phyloP scores from a whole-genome alignment of 768 basidiomycete genomes.

The Pulveroboletus sp. region DNA sequence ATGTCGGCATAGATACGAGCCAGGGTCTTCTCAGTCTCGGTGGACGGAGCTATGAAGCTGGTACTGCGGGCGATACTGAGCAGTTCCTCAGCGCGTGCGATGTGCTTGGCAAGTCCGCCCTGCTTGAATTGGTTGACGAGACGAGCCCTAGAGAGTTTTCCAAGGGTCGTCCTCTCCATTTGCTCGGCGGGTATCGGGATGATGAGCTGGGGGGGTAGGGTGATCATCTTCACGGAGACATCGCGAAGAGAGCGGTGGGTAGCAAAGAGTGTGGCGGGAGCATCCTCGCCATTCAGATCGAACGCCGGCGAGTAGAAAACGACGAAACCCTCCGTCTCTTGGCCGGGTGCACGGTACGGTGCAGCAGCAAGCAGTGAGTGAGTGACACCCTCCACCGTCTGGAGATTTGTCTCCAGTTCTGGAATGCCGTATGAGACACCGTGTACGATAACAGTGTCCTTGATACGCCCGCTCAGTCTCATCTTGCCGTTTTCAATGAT shows the following conservation, averaged over 20 bases:
- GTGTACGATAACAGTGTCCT: background rate
- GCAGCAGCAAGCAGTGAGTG: slow-evolving; percentile 32
- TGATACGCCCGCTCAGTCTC: slow-evolving; percentile 5
- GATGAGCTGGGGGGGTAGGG: background rate
- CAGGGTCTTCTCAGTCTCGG: slow-evolving; percentile 26
- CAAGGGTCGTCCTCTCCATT: slow-evolving; percentile 41
- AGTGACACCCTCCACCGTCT: slow-evolving; percentile 33
- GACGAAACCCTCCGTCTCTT: slow-evolving; percentile 38
- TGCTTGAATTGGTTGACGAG: slow-evolving; percentile 34
- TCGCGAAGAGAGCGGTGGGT: slow-evolving; percentile 32
- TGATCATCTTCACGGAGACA: slow-evolving; percentile 27
- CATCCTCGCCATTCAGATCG: slow-evolving; percentile 22
- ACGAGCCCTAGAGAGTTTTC: slow-evolving; percentile 40
- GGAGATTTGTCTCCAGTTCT: slow-evolving; percentile 33
- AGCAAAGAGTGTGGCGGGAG: slow-evolving; percentile 17
- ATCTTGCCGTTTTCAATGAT: slow-evolving; percentile 32
- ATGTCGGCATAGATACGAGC: slow-evolving; percentile 30
- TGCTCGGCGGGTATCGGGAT: slow-evolving; percentile 20
- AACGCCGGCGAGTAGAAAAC: slow-evolving; percentile 34
- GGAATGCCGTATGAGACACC: slow-evolving; percentile 3
- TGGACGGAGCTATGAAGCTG: slow-evolving; percentile 19
- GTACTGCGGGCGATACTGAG: slow-evolving; percentile 20
- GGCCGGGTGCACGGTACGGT: slow-evolving; percentile 33
- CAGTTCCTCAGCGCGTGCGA: slow-evolving; percentile 26
- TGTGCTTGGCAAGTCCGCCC: slow-evolving; percentile 31